Evolutionary conservation across 2,329 filamentous ascomycete genomes (phyloP), one percentile per base, ranked within the genome.

Genomic region (Pseudogymnoascus sp.): DNA sequence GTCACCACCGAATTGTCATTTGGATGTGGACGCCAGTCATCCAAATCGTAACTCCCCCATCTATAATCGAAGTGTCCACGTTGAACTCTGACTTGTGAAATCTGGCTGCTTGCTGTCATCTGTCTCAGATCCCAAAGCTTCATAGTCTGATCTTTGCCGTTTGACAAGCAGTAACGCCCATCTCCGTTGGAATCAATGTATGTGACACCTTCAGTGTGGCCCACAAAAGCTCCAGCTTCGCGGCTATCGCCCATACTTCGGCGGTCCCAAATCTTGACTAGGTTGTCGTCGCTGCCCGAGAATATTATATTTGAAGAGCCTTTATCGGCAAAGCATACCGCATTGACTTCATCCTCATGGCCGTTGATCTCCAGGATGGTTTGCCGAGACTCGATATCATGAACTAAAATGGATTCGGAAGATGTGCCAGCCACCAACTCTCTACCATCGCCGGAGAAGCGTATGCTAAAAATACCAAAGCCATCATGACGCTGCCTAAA

Each of bases 91-190:
- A 12, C 48, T 21, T 33, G 5, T 3, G 48, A 55, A 18, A 55
- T 8, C 15, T 69, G 66, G 25, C 72, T 72, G 21, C 74, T 73
- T 0, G 82, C 84, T 4, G 86, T 86, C 79, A 94, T 89, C 80
- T 90, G 95, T 60, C 93, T 82, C 62, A 97, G 73, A 73, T 99
- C 94, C 94, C 94, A 99, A 0, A 99, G 81, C 75, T 97, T 97
- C 85, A 96, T 96, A 42, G 87, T 93, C 74, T 97, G 94, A 71
- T 99, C 94, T 72, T 97, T 99, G 65, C 86, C 90, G 69, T 99
- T 99, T 67, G 88, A 92, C 27, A 99, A 83, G 7, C 97, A 88
- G 73, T 97, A 97, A 72, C 86, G 79, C 3, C 86, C 86, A 70
- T 88, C 86, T 60, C 84, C 84, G 70, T 88, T 88, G 73, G 82